These are phyloP conservation scores for Skeletonema costatum DNA, from an alignment of 108 stramenopile species.

Conservation along the genomic window DNA sequence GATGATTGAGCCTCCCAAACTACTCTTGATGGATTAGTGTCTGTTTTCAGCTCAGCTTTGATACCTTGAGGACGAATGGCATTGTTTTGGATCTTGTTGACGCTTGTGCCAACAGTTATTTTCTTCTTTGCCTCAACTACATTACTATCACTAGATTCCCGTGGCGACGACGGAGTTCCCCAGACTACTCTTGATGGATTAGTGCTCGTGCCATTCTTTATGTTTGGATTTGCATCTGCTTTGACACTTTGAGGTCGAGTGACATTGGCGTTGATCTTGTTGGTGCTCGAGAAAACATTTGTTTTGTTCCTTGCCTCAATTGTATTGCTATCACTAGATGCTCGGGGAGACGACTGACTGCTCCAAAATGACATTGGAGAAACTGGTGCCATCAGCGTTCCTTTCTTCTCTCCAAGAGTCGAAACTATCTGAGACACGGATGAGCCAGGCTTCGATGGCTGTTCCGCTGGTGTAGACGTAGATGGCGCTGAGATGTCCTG, in stretches of 20 bases:
- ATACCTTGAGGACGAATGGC: not conserved
- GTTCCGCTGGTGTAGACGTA: not conserved
- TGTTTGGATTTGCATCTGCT: not conserved
- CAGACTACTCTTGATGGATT: not conserved
- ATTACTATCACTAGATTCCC: not conserved
- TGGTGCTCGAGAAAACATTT: not conserved
- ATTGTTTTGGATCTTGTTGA: not conserved
- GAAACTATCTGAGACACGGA: not conserved
- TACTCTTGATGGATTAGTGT: too few species aligned
- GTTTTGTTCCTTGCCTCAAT: not conserved
- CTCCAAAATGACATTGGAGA: not conserved
- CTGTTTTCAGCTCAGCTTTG: not conserved
- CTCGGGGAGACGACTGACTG: not conserved
- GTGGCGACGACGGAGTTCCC: not conserved
- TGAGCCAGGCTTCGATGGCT: not conserved
- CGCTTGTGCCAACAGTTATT: not conserved
- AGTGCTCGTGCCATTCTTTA: not conserved
- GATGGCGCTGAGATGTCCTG: not conserved
- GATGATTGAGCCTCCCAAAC: not conserved
- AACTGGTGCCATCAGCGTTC: not conserved
- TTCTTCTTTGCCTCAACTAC: not conserved
- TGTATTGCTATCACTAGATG: not conserved
- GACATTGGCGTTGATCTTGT: not conserved
- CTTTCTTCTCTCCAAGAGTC: not conserved
- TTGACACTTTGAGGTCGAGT: not conserved